Base-by-base conservation (phyloP, 2,329 filamentous ascomycete genomes). In the Diaporthe destruens region DNA sequence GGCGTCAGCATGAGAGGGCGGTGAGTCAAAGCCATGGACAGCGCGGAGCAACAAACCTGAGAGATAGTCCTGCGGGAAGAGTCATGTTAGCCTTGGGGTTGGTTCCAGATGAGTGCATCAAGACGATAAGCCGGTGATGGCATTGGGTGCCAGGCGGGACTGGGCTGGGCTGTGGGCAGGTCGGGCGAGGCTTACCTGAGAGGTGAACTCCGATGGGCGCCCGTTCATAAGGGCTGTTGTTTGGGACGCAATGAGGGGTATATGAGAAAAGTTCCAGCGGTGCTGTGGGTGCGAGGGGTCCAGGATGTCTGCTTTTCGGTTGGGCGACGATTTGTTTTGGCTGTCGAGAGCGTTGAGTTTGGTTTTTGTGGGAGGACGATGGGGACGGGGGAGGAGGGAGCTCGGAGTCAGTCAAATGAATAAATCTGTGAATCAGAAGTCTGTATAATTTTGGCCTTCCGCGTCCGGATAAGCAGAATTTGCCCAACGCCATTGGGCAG, bases 201-300 rank as follows among this genome's bases (percentile, higher is more conserved):
- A 95, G 86, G 93, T 95, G 88, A 94, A 95, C 84, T 92, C 89
- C 84, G 93, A 94, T 86, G 89, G 88, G 89, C 92, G 91, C 88
- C 92, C 92, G 92, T 91, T 93, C 93, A 95, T 95, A 92, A 92
- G 91, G 88, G 91, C 92, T 87, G 87, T 87, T 84, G 79, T 80
- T 72, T 77, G 77, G 77, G 78, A 76, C 76, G 49, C 80, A 81
- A 79, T 76, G 74, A 56, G 66, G 57, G 54, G 69, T 53, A 72
- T 73, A 74, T 75, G 69, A 61, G 73, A 74, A 59, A 56, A 71
- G 67, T 75, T 74, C 57, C 72, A 65, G 70, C 61, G 51, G 49
- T 59, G 71, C 71, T 72, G 69, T 59, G 59, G 75, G 63, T 74
- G 66, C 56, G 57, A 68, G 65, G 73, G 54, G 70, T 29, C 47